A percentile compares a stretch with the other conserved stretches of the same genome.
Conservation (phyloP, 106 monocot genomes). For the Dendrobium huoshanense region DNA sequence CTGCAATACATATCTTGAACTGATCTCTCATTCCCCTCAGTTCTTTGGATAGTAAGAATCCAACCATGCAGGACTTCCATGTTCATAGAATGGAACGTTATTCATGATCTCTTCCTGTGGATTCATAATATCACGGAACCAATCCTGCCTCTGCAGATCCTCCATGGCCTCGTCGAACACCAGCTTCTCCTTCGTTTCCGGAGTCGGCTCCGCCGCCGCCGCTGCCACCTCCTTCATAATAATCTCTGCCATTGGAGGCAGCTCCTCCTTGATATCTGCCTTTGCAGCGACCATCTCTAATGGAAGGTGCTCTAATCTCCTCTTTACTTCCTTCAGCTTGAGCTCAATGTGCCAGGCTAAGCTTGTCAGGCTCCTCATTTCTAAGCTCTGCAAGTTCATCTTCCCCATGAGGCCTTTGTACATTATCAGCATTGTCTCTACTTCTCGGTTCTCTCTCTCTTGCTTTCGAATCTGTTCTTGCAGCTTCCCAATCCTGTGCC, state of each 20-base stretch:
- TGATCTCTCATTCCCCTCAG: background rate
- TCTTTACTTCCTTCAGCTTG: background rate
- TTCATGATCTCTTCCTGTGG: no score
- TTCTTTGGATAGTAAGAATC: background rate
- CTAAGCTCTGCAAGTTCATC: background rate
- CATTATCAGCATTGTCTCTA: conserved; percentile 24
- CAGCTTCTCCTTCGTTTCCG: background rate
- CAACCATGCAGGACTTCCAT: background rate
- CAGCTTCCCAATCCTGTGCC: conserved; percentile 19
- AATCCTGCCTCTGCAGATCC: conserved; percentile 4
- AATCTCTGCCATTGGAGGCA: background rate
- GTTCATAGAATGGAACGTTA: background rate
- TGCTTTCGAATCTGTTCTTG: conserved; percentile 21
- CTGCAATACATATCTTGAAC: no score
- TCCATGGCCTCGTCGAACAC: background rate
- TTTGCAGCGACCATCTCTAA: no score
- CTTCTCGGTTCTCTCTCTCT: conserved; percentile 27
- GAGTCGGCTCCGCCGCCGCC: background rate
- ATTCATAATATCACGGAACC: background rate
- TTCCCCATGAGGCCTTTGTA: conserved; percentile 10
- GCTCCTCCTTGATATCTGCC: background rate
- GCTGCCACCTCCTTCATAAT: background rate
- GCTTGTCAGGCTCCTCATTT: conserved; percentile 2
- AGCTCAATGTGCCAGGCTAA: conserved; percentile 8
- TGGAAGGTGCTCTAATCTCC: background rate